Conservation (phyloP, 202 grass and related monocot species). For the Eragrostis tef region DNA sequence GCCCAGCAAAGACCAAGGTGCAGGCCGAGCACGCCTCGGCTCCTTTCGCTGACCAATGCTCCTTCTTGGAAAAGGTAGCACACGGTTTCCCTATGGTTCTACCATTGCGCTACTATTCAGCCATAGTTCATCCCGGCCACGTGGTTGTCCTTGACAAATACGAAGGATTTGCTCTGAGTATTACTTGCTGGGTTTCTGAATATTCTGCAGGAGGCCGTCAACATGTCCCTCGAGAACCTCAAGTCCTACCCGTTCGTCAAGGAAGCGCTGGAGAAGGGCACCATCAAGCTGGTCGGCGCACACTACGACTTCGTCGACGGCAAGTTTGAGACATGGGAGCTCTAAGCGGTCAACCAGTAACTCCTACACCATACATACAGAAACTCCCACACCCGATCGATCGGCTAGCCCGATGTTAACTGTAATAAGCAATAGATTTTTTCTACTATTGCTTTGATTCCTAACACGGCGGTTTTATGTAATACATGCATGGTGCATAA, state of each 20-base stretch:
- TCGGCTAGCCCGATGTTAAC: background rate
- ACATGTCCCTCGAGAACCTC: slow-evolving; percentile 69
- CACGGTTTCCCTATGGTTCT: background rate
- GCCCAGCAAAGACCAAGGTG: slow-evolving; percentile 70
- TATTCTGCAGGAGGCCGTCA: slow-evolving; percentile 65
- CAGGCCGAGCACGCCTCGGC: slow-evolving; percentile 28
- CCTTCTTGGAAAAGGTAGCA: slow-evolving; percentile 71
- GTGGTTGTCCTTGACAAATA: background rate
- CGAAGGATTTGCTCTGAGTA: background rate
- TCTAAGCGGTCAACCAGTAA: slow-evolving; percentile 1
- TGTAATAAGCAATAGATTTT: slow-evolving; percentile 30
- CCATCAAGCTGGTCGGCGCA: slow-evolving; percentile 61
- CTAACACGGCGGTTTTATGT: background rate
- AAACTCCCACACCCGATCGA: background rate
- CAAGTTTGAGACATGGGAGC: slow-evolving; percentile 64
- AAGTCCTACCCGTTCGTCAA: slow-evolving; percentile 74
- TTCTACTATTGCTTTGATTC: too few relatives aligned
- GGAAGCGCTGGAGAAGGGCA: slow-evolving; percentile 56
- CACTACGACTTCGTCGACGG: slow-evolving; percentile 72
- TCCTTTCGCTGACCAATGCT: slow-evolving; percentile 73
- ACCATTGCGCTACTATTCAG: too few relatives aligned
- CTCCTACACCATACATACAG: background rate
- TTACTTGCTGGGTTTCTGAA: background rate
- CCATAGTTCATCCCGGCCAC: too few relatives aligned
- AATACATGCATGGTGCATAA: slow-evolving; percentile 32